Evolutionary conservation across 176 grass and related monocot genomes (phyloP).

Genomic region (Echinochloa phyllopogon): DNA sequence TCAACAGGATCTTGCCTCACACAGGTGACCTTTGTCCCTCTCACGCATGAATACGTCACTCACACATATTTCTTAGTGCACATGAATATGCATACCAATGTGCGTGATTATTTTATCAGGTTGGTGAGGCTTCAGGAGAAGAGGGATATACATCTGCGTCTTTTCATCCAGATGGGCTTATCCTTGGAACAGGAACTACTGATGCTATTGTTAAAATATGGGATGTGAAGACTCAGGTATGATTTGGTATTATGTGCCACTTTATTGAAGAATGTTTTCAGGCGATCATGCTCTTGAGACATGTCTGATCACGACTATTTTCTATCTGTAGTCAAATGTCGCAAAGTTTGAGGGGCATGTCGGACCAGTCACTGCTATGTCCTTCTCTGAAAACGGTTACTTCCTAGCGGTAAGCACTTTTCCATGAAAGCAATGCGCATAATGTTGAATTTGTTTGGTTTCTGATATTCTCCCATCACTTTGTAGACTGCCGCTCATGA

Average conservation of each 20-base stretch:
- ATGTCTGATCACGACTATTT: slow-evolving; percentile 41
- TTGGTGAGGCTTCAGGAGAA: slow-evolving; percentile 71
- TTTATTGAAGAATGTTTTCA: slow-evolving; percentile 32
- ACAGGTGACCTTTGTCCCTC: slow-evolving; percentile 58
- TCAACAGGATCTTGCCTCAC: slow-evolving; percentile 87
- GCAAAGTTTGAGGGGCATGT: slow-evolving; percentile 91
- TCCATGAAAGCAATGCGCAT: slow-evolving; percentile 8
- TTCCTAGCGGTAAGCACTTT: slow-evolving; percentile 87
- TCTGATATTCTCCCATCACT: slow-evolving; percentile 31
- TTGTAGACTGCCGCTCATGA: slow-evolving; percentile 89
- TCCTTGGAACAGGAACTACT: slow-evolving; percentile 94
- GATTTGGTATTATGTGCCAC: not conserved
- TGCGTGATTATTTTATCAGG: slow-evolving; percentile 48
- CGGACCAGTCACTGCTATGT: slow-evolving; percentile 92
- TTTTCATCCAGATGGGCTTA: slow-evolving; percentile 98
- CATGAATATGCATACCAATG: not conserved
- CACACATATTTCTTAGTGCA: not conserved
- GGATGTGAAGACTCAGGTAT: slow-evolving; percentile 99
- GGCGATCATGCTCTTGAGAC: slow-evolving; percentile 27
- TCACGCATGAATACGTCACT: not conserved
- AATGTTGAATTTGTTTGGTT: slow-evolving; percentile 33
- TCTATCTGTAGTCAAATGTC: slow-evolving; percentile 76
- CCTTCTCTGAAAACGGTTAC: slow-evolving; percentile 99
- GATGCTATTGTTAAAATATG: slow-evolving; percentile 93
- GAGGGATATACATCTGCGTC: slow-evolving; percentile 91